These are phyloP conservation scores for Litsea cubeba DNA, from an alignment of 164 flowering plant genomes.

Conservation along the genomic window DNA sequence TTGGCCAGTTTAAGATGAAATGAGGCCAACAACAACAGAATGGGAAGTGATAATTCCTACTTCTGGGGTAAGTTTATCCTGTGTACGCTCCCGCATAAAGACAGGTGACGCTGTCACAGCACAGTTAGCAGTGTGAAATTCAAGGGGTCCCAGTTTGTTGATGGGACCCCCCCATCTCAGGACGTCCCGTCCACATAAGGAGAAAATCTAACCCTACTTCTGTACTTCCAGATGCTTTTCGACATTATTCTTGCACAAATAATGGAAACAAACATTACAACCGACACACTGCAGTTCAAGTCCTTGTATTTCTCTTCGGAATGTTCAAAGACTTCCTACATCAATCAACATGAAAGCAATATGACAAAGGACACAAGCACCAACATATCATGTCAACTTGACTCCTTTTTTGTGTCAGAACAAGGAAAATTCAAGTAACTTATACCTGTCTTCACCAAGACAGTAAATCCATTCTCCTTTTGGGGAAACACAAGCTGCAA, in stretches of 20 bases:
- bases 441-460: constrained; percentile 91
- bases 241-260: neutral
- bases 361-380: neutral
- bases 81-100: no score
- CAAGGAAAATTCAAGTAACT: no score
- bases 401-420: neutral
- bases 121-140: no score
- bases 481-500: constrained; percentile 92
- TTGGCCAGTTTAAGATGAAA: neutral
- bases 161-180: no score
- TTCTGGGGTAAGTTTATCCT: no score
- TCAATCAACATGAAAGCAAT: neutral
- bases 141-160: no score
- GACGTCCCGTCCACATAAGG: no score
- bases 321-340: neutral
- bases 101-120: no score
- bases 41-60: neutral
- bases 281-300: neutral
- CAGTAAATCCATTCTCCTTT: constrained; percentile 99
- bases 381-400: neutral
- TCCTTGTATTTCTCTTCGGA: no score
- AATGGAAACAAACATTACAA: neutral
- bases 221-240: neutral
- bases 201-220: neutral
- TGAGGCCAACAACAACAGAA: neutral